Evolutionary conservation across 352 stramenopile species (phyloP).

Genomic region (Blastocystis sp.): DNA sequence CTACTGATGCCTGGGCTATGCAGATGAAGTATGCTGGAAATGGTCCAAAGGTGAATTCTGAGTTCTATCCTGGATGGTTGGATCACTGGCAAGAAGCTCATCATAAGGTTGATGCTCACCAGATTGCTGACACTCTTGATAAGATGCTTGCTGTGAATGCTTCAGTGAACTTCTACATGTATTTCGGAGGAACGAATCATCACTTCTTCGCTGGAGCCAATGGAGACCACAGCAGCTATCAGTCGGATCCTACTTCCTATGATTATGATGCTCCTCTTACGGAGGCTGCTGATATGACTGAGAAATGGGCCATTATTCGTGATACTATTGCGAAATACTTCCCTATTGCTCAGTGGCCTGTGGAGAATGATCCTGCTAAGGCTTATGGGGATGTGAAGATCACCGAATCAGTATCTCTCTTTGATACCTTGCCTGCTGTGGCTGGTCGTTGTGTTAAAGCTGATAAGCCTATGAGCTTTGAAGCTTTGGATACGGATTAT

Average conservation of each 20-base stretch:
- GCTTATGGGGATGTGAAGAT: constrained; percentile 14
- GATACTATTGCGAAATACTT: constrained; percentile 60
- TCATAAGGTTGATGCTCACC: constrained; percentile 65
- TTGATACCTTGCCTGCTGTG: constrained; percentile 24
- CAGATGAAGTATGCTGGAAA: constrained; percentile 69
- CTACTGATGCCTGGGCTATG: constrained; percentile 7
- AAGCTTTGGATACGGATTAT: constrained; percentile 68
- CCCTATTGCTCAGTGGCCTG: not conserved
- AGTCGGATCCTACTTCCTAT: constrained; percentile 71
- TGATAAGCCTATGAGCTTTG: constrained; percentile 50
- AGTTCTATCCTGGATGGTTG: constrained; percentile 72
- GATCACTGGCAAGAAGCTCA: constrained; percentile 70
- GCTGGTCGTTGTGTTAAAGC: constrained; percentile 25
- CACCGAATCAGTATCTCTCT: not conserved
- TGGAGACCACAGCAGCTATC: constrained; percentile 38
- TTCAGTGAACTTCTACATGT: constrained; percentile 73
- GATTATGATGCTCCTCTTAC: constrained; percentile 72
- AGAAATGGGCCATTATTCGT: constrained; percentile 67
- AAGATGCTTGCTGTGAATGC: constrained; percentile 68
- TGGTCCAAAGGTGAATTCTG: constrained; percentile 69
- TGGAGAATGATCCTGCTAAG: constrained; percentile 32
- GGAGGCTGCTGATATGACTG: constrained; percentile 67
- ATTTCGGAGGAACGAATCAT: constrained; percentile 73
- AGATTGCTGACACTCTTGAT: constrained; percentile 57
- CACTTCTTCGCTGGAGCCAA: constrained; percentile 72